These are phyloP conservation scores for Fusarium newnesense DNA, from an alignment of 2,329 filamentous ascomycete genomes.

Conservation along the genomic window DNA sequence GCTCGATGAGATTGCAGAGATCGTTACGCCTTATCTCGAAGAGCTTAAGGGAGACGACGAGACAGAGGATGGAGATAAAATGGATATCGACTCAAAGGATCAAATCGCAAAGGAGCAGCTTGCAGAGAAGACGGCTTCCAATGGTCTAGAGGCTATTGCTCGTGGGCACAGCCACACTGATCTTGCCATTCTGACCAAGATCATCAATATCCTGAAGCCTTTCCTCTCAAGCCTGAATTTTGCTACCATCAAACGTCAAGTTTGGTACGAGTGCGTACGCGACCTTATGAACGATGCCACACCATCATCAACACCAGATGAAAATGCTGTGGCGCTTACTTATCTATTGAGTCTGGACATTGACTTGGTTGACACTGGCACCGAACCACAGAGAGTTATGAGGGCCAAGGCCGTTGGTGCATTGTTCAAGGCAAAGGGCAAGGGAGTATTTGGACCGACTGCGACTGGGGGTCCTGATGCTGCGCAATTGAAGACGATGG, in stretches of 20 bases:
- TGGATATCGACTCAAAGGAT: constrained; percentile 71
- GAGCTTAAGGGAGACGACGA: constrained; percentile 66
- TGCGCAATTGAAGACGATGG: constrained; percentile 47
- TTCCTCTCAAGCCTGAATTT: constrained; percentile 54
- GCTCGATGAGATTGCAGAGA: constrained; percentile 71
- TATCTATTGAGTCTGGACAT: constrained; percentile 61
- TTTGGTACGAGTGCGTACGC: constrained; percentile 62
- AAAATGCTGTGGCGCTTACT: constrained; percentile 40
- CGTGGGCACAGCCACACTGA: constrained; percentile 59
- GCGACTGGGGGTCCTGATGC: constrained; percentile 34
- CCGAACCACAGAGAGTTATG: constrained; percentile 61
- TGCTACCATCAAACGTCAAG: constrained; percentile 57
- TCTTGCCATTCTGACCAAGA: constrained; percentile 52
- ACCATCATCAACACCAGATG: constrained; percentile 32
- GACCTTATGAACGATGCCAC: constrained; percentile 59
- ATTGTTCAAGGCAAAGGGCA: constrained; percentile 54
- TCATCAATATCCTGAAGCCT: constrained; percentile 54
- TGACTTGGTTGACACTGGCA: constrained; percentile 57
- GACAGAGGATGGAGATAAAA: constrained; percentile 69
- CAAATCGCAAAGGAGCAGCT: constrained; percentile 51
- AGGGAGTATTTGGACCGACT: constrained; percentile 54
- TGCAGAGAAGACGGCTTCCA: constrained; percentile 56
- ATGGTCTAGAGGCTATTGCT: constrained; percentile 62
- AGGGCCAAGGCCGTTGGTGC: constrained; percentile 59
- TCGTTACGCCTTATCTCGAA: constrained; percentile 72